Conservation (phyloP, 305 asterid species). For the Nicotiana rustica region DNA sequence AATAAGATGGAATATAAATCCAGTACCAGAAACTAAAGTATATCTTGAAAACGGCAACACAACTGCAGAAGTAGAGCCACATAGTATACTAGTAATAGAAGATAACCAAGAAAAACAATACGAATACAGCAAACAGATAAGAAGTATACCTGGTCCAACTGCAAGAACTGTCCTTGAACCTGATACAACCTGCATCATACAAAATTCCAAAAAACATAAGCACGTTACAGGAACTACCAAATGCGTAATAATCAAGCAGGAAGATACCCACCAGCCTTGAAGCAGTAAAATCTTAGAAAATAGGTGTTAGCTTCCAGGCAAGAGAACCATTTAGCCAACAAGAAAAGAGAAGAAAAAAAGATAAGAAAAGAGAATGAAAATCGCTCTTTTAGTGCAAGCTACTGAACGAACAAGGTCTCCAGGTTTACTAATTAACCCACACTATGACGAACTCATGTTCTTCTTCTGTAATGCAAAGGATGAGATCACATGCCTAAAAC, state of each 20-base stretch:
- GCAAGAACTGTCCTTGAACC: slow-evolving; percentile 96
- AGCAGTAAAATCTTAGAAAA: background rate
- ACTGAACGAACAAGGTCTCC: background rate
- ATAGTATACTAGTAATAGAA: background rate
- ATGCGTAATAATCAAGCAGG: background rate
- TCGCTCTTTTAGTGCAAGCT: background rate
- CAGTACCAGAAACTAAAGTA: background rate
- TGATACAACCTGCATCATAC: slow-evolving; percentile 68
- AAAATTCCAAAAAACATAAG: slow-evolving; percentile 3
- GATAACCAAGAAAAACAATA: background rate
- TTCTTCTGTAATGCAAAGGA: slow-evolving; percentile 4
- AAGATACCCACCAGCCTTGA: background rate
- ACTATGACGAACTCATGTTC: background rate
- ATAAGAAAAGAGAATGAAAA: background rate
- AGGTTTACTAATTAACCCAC: background rate
- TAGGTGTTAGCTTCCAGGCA: background rate
- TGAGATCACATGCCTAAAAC: background rate
- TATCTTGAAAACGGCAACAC: background rate
- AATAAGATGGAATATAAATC: background rate
- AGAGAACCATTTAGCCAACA: background rate
- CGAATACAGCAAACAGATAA: background rate
- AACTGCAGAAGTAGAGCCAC: background rate
- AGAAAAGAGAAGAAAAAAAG: background rate
- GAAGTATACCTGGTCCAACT: slow-evolving; percentile 85
- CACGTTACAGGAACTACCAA: background rate